Conservation (phyloP, 2,329 filamentous ascomycete species). For the Calonectria honghensis region DNA sequence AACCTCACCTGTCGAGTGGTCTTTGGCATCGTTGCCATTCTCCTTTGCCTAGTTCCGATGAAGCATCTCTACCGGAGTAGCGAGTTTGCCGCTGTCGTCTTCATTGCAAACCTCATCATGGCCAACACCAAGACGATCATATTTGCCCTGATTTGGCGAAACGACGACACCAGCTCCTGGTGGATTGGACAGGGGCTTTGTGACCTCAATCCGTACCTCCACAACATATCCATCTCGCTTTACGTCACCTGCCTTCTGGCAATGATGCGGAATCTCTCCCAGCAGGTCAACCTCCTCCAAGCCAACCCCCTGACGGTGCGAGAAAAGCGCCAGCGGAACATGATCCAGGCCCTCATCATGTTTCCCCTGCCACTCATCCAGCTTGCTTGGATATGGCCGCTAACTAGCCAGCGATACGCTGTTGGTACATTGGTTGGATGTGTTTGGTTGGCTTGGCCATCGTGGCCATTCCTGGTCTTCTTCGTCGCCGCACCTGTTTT, state of each 20-base stretch:
- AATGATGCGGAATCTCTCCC: conserved; percentile 72
- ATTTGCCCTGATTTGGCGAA: conserved; percentile 72
- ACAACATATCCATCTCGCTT: conserved; percentile 67
- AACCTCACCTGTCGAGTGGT: conserved; percentile 71
- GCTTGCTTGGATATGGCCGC: conserved; percentile 68
- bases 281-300: conserved; percentile 68
- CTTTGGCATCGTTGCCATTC: conserved; percentile 66
- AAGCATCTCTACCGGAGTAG: conserved; percentile 70
- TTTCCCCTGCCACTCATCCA: conserved; percentile 72
- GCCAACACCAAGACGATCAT: conserved; percentile 69
- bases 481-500: conserved; percentile 67
- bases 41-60: conserved; percentile 71
- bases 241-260: conserved; percentile 72
- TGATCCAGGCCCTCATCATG: conserved; percentile 72
- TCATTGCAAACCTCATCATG: conserved; percentile 67
- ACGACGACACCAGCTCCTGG: conserved; percentile 70
- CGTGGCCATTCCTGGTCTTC: conserved; percentile 70
- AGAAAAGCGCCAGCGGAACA: conserved; percentile 65
- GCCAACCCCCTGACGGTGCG: conserved; percentile 61
- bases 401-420: conserved; percentile 68
- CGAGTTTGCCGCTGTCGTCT: conserved; percentile 72
- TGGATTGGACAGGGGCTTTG: conserved; percentile 72
- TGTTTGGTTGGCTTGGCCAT: conserved; percentile 63
- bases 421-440: conserved; percentile 72
- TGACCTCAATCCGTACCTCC: conserved; percentile 69